Conservation (phyloP, 164 flowering plant genomes). For the Aristolochia californica region DNA sequence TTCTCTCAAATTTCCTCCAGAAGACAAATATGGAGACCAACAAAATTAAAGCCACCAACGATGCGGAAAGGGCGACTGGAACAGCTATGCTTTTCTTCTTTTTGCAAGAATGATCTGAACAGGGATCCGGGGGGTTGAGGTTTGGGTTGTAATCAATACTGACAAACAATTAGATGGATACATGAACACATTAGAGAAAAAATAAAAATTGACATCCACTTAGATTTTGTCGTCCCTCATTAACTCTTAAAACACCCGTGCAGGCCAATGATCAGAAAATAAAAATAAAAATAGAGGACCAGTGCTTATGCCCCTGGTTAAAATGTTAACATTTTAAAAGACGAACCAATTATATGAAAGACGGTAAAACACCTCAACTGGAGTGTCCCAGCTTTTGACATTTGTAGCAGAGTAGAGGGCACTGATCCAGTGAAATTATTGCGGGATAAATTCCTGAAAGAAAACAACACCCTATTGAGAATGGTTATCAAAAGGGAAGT, state of each 20-base stretch:
- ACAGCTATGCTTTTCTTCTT: background rate
- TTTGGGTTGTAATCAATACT: background rate
- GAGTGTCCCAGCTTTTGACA: background rate
- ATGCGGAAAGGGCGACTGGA: background rate
- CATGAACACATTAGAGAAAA: background rate
- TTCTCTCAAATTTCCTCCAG: background rate
- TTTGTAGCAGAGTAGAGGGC: background rate
- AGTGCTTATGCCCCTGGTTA: too few species aligned
- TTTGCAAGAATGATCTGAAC: background rate
- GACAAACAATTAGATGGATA: background rate
- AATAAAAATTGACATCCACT: background rate
- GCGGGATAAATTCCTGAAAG: background rate
- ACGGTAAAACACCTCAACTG: background rate
- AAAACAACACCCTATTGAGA: background rate
- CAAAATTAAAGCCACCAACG: background rate
- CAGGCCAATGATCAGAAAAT: background rate
- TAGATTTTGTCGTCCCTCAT: background rate
- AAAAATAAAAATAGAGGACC: too few species aligned
- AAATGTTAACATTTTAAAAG: background rate
- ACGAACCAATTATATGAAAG: too few species aligned
- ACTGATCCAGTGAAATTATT: constrained; percentile 1
- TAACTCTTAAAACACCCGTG: background rate
- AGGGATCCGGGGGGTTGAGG: background rate
- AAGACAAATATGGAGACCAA: background rate
- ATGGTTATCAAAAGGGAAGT: background rate